Conservation (phyloP, 768 basidiomycete species). For the Boletus fagicola region DNA sequence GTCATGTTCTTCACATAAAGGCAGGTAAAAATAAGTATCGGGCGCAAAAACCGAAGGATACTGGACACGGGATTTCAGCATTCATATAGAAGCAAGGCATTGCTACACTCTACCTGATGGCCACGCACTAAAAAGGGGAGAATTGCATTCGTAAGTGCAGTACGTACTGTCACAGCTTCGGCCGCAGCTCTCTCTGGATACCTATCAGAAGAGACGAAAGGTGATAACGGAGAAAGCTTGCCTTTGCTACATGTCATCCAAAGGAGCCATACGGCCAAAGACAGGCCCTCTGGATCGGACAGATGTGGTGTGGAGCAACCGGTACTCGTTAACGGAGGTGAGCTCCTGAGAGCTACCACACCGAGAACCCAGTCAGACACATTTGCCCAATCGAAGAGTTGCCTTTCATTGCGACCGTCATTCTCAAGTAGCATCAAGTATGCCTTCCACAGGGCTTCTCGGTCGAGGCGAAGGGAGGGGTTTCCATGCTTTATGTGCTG, state of each 20-base stretch:
- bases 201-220: slow-evolving; percentile 13
- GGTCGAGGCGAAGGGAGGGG: slow-evolving; percentile 15
- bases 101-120: slow-evolving; percentile 34
- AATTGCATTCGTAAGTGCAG: slow-evolving; percentile 32
- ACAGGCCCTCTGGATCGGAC: slow-evolving; percentile 36
- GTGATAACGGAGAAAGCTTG: slow-evolving; percentile 17
- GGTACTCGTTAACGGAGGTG: not conserved
- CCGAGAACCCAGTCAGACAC: slow-evolving; percentile 30
- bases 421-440: slow-evolving; percentile 56
- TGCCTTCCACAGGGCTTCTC: slow-evolving; percentile 52
- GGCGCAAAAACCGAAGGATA: slow-evolving; percentile 43
- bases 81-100: not conserved
- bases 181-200: slow-evolving; percentile 33
- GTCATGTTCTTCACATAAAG: slow-evolving; percentile 33
- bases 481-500: slow-evolving; percentile 39
- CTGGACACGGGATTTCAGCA: slow-evolving; percentile 27
- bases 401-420: slow-evolving; percentile 45
- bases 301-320: slow-evolving; percentile 18
- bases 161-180: slow-evolving; percentile 31
- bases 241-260: slow-evolving; percentile 47
- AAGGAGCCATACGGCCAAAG: slow-evolving; percentile 44
- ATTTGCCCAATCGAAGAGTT: slow-evolving; percentile 43
- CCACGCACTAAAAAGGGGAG: slow-evolving; percentile 43
- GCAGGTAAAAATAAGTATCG: slow-evolving; percentile 44
- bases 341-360: slow-evolving; percentile 13